Base-by-base conservation (phyloP, 2,329 filamentous ascomycete genomes). In the Ophiobolus disseminans region DNA sequence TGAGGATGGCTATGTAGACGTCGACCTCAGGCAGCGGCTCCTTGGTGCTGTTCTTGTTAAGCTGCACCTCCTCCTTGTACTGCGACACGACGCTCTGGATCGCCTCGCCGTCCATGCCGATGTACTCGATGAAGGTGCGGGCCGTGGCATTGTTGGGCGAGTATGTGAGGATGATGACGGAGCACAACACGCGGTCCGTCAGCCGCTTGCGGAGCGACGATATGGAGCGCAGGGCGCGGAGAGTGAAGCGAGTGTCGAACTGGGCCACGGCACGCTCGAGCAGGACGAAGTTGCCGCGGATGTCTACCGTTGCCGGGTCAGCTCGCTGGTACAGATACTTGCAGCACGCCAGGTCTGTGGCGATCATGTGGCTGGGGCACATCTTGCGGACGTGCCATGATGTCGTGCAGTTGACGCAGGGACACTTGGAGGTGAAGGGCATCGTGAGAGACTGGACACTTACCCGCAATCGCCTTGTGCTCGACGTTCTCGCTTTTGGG, bases 191-290 rank as follows among this genome's bases (percentile, higher is more conserved):
- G 62, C 93, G 89, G 49, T 89, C 84, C 11, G 87, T 90, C 62
- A 96, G 82, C 60, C 90, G 86, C 82, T 97, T 97, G 73, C 94
- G 91, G 73, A 97, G 87, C 45, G 91, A 92, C 31, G 94, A 96
- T 78, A 97, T 96, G 64, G 92, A 96, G 67, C 94, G 89, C 57
- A 99, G 84, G 54, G 94, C 94, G 70, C 94, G 86, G 57, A 99
- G 88, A 48, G 93, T 91, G 78, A 97, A 99, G 79, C 94, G 87
- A 50, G 92, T 86, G 77, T 99, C 94, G 75, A 97, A 99, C 65
- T 95, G 86, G 58, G 87, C 82, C 58, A 99, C 93, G 60, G 92
- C 94, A 68, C 91, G 89, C 69, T 97, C 92, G 69, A 99, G 83
- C 58, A 99, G 83, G 42, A 86, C 85, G 72, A 97, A 97, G 78